Evolutionary conservation across 2,329 filamentous ascomycete species (phyloP).

Genomic region (Ophiocordyceps camponoti-leonardi): DNA sequence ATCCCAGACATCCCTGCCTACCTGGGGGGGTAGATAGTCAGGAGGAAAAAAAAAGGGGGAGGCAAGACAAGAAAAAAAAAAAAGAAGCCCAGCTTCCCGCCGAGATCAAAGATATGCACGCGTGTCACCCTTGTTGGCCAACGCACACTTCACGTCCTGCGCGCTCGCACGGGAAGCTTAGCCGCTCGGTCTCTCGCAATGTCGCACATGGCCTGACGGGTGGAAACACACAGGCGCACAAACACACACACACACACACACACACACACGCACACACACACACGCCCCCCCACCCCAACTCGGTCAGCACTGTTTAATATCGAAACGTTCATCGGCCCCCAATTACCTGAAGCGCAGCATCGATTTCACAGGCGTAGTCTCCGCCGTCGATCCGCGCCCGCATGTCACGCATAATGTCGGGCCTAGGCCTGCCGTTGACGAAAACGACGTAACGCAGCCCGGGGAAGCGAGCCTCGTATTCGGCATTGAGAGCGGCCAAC

Average conservation of each 20-base stretch:
- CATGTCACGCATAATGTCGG: slow-evolving; percentile 72
- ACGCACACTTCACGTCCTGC: not conserved
- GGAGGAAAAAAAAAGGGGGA: not conserved
- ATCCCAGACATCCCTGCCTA: not conserved
- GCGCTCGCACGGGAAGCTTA: slow-evolving; percentile 29
- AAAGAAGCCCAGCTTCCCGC: not conserved
- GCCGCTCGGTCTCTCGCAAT: slow-evolving; percentile 66
- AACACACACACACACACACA: too few species aligned
- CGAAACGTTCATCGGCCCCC: not conserved
- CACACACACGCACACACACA: too few species aligned
- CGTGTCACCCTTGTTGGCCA: not conserved
- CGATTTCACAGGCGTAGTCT: slow-evolving; percentile 49
- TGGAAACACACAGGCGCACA: too few species aligned
- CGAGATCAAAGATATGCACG: not conserved
- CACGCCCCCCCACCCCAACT: too few species aligned
- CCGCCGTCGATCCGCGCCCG: slow-evolving; percentile 50
- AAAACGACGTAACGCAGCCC: slow-evolving; percentile 83
- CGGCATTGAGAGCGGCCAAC: slow-evolving; percentile 48
- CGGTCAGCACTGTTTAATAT: slow-evolving; percentile 2
- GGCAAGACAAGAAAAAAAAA: not conserved
- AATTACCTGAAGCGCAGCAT: slow-evolving; percentile 56
- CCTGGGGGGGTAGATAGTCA: not conserved
- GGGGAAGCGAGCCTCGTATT: slow-evolving; percentile 69
- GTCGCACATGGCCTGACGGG: slow-evolving; percentile 65
- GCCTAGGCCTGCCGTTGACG: slow-evolving; percentile 63